A percentile compares a stretch with the other conserved stretches of the same genome.
Conservation (phyloP, 129 eudicot genomes). For the Solidago caesia region DNA sequence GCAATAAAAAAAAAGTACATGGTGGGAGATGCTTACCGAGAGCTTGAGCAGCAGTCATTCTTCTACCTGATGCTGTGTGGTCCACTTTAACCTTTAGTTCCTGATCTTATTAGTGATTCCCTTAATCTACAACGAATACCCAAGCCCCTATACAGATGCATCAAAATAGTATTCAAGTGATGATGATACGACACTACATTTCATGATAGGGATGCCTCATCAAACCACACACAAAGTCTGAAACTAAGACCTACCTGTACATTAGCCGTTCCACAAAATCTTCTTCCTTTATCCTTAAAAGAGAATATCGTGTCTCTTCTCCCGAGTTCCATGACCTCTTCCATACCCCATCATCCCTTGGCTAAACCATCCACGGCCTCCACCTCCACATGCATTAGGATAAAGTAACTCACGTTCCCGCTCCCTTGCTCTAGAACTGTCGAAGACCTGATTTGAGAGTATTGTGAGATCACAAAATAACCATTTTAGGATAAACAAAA, state of each 20-base stretch:
- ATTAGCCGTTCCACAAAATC: constrained; percentile 92
- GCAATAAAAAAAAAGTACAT: not conserved
- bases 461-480: constrained; percentile 24
- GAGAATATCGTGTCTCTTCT: constrained; percentile 85
- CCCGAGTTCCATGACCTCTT: constrained; percentile 92
- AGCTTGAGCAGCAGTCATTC: constrained; percentile 91
- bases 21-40: constrained; percentile 48
- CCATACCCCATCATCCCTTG: constrained; percentile 91
- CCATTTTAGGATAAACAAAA: constrained; percentile 11
- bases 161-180: not conserved
- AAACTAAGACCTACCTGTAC: constrained; percentile 59
- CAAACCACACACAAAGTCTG: constrained; percentile 2
- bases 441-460: constrained; percentile 68
- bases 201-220: constrained; percentile 11
- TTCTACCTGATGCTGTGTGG: not conserved
- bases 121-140: not conserved
- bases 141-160: not conserved
- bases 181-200: not conserved
- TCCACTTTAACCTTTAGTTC: no score
- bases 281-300: constrained; percentile 94
- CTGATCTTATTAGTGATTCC: no score
- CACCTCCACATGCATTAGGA: constrained; percentile 99
- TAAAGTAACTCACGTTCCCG: constrained; percentile 87
- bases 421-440: constrained; percentile 90
- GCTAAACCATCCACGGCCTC: constrained; percentile 95